A percentile compares a stretch with the other conserved stretches of the same genome.
Conservation (phyloP, 345 rosid genomes). For the Ricinus communis region DNA sequence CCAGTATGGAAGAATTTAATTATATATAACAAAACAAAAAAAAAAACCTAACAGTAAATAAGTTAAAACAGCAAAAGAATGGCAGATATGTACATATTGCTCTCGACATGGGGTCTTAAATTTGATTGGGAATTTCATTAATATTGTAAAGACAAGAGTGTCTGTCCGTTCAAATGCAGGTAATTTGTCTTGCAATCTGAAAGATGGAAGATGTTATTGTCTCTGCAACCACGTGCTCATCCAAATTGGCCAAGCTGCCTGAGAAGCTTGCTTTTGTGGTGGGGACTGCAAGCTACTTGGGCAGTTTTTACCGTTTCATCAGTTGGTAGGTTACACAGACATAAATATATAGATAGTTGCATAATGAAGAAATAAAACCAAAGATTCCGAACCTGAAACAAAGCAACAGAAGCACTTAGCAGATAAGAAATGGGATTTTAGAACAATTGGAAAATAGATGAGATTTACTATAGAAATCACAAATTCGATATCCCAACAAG, state of each 20-base stretch:
- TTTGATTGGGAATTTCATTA: neutral
- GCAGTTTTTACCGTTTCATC: constrained; percentile 5
- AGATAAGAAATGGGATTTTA: no score
- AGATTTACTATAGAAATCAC: no score
- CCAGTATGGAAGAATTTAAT: neutral
- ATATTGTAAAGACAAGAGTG: constrained; percentile 6
- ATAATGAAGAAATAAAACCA: no score
- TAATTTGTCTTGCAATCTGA: neutral
- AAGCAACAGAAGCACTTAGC: no score
- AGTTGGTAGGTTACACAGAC: neutral
- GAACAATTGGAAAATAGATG: no score
- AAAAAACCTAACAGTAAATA: no score
- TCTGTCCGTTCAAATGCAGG: neutral
- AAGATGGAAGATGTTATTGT: neutral
- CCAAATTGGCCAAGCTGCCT: constrained; percentile 1
- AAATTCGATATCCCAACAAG: no score
- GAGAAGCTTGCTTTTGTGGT: neutral
- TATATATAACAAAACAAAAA: no score
- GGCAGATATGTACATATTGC: neutral
- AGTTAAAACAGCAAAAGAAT: neutral
- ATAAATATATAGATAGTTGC: no score
- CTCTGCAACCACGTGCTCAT: constrained; percentile 19
- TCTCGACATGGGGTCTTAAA: neutral
- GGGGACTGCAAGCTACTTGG: neutral
- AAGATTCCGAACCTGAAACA: no score